Percentiles rank a stretch among this genome's conserved stretches.
phyloP scores from a whole-genome alignment of 2,329 filamentous ascomycete genomes.

The Shiraia sp. region DNA sequence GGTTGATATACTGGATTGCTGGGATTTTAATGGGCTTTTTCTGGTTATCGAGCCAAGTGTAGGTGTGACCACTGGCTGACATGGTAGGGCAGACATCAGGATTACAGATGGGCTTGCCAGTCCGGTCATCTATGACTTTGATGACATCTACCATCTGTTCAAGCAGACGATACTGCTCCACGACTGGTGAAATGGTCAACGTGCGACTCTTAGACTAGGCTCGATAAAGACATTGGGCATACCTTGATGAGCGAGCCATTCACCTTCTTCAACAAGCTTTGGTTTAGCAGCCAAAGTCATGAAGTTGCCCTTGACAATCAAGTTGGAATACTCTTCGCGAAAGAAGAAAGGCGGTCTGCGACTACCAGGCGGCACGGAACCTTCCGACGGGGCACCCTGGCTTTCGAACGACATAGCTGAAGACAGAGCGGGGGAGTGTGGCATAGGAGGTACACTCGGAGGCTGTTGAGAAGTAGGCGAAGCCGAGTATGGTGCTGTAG shows the following conservation, averaged over 20 bases:
- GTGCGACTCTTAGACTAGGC: constrained; percentile 1
- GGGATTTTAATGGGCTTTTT: constrained; percentile 89
- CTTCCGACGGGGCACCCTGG: constrained; percentile 50
- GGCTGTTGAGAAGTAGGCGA: constrained; percentile 41
- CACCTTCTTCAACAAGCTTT: constrained; percentile 89
- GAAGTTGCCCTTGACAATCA: constrained; percentile 97
- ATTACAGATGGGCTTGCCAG: constrained; percentile 79
- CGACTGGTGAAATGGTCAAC: constrained; percentile 61
- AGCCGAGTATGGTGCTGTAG: constrained; percentile 38
- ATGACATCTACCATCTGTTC: constrained; percentile 89
- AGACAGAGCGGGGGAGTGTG: constrained; percentile 38
- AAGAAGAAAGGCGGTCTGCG: constrained; percentile 75
- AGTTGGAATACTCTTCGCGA: constrained; percentile 73
- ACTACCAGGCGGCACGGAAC: constrained; percentile 52
- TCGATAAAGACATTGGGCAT: constrained; percentile 21
- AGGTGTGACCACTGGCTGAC: constrained; percentile 92
- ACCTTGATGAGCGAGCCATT: constrained; percentile 97
- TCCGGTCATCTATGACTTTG: constrained; percentile 80
- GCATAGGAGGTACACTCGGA: constrained; percentile 41
- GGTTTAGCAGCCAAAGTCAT: constrained; percentile 92
- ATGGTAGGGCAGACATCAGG: constrained; percentile 82
- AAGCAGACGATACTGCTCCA: constrained; percentile 88
- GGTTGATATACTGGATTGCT: constrained; percentile 88
- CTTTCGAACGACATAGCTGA: constrained; percentile 68
- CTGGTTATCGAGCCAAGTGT: constrained; percentile 92